Conservation (phyloP, 2,329 filamentous ascomycete genomes). For the Aspergillus felis region DNA sequence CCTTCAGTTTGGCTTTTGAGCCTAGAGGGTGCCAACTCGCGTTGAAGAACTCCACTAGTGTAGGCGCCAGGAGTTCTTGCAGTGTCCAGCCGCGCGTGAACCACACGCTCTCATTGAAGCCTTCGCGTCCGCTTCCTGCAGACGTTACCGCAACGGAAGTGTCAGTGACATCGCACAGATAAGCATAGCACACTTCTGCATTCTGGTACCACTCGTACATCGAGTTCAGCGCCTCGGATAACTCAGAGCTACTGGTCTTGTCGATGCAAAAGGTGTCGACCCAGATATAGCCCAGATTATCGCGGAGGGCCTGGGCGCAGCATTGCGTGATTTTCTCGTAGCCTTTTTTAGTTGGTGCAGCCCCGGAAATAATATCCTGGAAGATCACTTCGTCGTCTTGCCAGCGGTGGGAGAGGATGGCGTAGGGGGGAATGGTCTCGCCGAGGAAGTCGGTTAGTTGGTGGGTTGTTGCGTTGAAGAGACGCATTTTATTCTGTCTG, state of each 20-base stretch:
- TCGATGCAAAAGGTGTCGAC: conserved; percentile 23
- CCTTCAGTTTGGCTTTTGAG: background rate
- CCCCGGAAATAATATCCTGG: conserved; percentile 8
- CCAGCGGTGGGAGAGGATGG: conserved; percentile 25
- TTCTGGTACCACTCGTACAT: conserved; percentile 19
- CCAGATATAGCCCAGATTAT: conserved; percentile 12
- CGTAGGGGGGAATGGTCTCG: conserved; percentile 14
- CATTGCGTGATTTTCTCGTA: conserved; percentile 5
- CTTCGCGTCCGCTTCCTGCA: too few species aligned
- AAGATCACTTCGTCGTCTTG: conserved; percentile 19
- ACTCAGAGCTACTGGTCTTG: conserved; percentile 17
- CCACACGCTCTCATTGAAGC: conserved; percentile 3
- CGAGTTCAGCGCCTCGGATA: conserved; percentile 19
- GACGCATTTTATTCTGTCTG: background rate
- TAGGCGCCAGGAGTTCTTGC: conserved; percentile 12
- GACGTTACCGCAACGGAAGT: too few species aligned
- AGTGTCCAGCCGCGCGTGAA: conserved; percentile 17
- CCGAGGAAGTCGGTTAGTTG: background rate
- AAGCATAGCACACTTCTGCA: conserved; percentile 15
- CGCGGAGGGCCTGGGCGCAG: conserved; percentile 2
- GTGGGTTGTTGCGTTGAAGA: background rate
- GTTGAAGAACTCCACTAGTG: conserved; percentile 4
- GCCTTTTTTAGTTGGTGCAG: background rate
- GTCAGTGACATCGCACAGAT: conserved; percentile 10
- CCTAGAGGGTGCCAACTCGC: background rate